phyloP scores from a whole-genome alignment of 805 yeast genomes.

The Saccharomyces paradoxus region DNA sequence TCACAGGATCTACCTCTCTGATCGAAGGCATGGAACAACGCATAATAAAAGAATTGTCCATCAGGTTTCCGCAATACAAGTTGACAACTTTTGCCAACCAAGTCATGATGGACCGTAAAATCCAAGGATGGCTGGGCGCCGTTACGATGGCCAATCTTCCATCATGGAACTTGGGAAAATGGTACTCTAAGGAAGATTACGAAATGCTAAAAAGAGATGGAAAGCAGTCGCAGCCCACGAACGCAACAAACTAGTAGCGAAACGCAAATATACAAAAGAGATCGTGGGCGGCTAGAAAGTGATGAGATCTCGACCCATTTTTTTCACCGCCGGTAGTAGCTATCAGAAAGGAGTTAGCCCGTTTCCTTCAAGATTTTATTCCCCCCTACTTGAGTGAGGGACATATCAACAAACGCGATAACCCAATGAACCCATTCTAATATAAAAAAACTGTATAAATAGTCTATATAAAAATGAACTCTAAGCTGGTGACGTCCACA shows the following conservation, averaged over 20 bases:
- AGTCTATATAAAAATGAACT: neutral
- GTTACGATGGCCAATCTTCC: constrained; percentile 24
- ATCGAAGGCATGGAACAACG: constrained; percentile 78
- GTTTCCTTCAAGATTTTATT: neutral
- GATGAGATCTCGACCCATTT: neutral
- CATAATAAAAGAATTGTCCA: constrained; percentile 58
- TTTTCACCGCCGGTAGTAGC: neutral
- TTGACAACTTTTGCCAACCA: constrained; percentile 80
- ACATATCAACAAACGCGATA: neutral
- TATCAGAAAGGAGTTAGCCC: neutral
- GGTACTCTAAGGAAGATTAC: constrained; percentile 21
- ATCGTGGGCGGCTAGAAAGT: neutral
- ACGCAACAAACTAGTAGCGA: neutral
- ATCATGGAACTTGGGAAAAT: constrained; percentile 25
- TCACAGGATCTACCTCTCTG: constrained; percentile 74
- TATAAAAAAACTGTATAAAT: neutral
- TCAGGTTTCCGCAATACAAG: constrained; percentile 73
- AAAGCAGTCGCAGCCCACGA: neutral
- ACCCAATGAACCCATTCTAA: neutral
- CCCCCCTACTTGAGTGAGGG: neutral
- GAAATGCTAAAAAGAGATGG: constrained; percentile 5
- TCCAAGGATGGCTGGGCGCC: constrained; percentile 83
- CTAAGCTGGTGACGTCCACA: neutral
- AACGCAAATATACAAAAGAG: neutral
- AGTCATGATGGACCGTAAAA: constrained; percentile 60